Evolutionary conservation across 2,329 filamentous ascomycete genomes (phyloP).

Genomic region (Cercospora zeae-maydis): DNA sequence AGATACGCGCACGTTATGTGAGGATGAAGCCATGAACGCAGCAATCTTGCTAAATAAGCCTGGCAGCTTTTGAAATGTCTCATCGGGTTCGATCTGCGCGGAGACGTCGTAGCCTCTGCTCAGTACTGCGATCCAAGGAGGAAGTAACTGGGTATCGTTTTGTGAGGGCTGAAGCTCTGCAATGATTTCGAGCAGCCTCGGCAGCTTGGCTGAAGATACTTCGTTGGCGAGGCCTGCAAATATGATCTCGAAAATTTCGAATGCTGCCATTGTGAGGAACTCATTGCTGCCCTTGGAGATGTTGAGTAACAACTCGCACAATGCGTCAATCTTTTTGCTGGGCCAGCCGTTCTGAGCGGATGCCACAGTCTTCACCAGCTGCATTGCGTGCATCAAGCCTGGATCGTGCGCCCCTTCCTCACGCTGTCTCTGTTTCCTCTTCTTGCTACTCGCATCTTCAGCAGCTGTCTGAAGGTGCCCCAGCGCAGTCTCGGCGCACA

Average conservation of each 20-base stretch:
- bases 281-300: constrained; percentile 91
- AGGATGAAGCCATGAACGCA: constrained; percentile 77
- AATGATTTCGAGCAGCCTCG: constrained; percentile 84
- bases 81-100: constrained; percentile 79
- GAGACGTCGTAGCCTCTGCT: constrained; percentile 93
- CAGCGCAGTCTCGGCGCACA: constrained; percentile 90
- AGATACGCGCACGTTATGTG: constrained; percentile 89
- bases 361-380: constrained; percentile 87
- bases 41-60: constrained; percentile 77
- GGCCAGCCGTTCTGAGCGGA: constrained; percentile 90
- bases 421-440: constrained; percentile 54
- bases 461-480: constrained; percentile 74
- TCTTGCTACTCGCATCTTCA: constrained; percentile 67
- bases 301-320: constrained; percentile 83
- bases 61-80: constrained; percentile 87
- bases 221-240: constrained; percentile 89
- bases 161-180: constrained; percentile 84
- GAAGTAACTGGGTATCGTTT: constrained; percentile 90
- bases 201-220: constrained; percentile 82
- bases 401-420: constrained; percentile 59
- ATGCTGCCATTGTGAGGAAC: constrained; percentile 92
- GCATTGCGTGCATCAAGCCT: constrained; percentile 82
- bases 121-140: constrained; percentile 93
- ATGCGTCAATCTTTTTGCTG: constrained; percentile 85
- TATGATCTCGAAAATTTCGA: constrained; percentile 96